Percentiles rank a stretch among this genome's conserved stretches.
Conservation (phyloP, 257 asterid species). For the Ajuga chamaepitys region DNA sequence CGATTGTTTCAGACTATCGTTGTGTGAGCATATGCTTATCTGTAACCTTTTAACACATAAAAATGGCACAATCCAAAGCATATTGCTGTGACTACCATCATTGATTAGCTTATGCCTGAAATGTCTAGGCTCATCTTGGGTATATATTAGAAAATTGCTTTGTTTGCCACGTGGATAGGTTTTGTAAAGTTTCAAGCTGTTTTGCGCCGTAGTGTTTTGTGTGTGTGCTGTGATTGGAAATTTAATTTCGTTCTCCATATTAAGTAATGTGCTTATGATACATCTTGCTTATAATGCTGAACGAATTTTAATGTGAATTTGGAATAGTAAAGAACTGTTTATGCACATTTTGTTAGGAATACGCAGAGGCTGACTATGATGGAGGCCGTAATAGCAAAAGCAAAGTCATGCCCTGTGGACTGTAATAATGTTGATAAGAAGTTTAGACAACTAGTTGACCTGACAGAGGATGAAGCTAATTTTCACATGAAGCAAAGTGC, state of each 20-base stretch:
- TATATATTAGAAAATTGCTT: neutral
- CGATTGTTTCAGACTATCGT: neutral
- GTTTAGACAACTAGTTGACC: constrained; percentile 86
- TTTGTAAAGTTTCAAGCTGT: neutral
- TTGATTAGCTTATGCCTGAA: neutral
- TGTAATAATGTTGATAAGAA: constrained; percentile 93
- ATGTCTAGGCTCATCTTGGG: neutral
- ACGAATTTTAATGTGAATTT: neutral
- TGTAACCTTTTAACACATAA: neutral
- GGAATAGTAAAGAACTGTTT: constrained; percentile 13
- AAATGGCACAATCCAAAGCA: neutral
- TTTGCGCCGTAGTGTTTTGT: neutral
- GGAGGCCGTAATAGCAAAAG: constrained; percentile 69
- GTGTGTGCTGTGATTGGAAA: constrained; percentile 7
- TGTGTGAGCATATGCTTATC: neutral
- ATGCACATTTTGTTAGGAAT: constrained; percentile 42
- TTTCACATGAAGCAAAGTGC: constrained; percentile 98
- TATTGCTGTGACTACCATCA: neutral
- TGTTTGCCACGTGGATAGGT: neutral
- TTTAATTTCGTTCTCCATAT: neutral
- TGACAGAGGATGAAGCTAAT: constrained; percentile 94
- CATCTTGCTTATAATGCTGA: neutral
- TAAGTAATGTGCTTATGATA: neutral
- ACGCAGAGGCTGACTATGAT: constrained; percentile 54
- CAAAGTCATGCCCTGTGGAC: constrained; percentile 74